Evolutionary conservation across 352 stramenopile genomes (phyloP), one percentile per base, ranked within the genome.

Genomic region (Globisporangium polare): DNA sequence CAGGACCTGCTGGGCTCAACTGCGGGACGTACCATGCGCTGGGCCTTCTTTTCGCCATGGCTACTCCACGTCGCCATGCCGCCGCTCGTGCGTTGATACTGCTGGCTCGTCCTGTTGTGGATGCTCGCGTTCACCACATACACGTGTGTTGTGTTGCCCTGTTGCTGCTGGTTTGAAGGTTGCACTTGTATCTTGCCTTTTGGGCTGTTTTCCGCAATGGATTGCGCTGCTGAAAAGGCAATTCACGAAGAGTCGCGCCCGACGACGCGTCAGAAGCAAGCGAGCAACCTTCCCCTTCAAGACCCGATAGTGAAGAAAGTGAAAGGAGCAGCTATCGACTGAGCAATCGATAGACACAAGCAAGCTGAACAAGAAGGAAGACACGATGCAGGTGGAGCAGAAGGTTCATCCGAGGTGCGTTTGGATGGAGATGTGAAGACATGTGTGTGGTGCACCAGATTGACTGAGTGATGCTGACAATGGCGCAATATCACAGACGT

Each of bases 11-110:
- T 42, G 2, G n/a, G n/a, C 33, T 15, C 12, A 41, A 6, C 20
- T 37, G 35, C 5, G 43, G 31, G 8, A 55, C 55, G 45, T 50
- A 68, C 63, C 63, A 68, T 68, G 26, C 63, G 63, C 31, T 68
- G 56, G 13, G 27, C 20, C 27, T 63, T 63, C 50, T 60, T 60
- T 12, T 68, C 63, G 24, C 31, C 51, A 57, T 65, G 55, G n/a
- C 41, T 60, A 41, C 49, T 60, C 63, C 55, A 64, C 50, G 56
- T 63, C 26, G 63, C 57, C 46, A 56, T 62, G 13, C 4, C n/a
- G 7, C 15, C 20, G 7, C 17, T n/a, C 24, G n/a, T 12, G 9
- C 27, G 22, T 20, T 24, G 35, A 0, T 6, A 33, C 20, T 22
- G 41, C 27, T 27, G 5, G 5, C n/a, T 27, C 39, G 35, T 41